Base-by-base conservation (phyloP, 768 basidiomycete species). In the Naganishia randhawae region DNA sequence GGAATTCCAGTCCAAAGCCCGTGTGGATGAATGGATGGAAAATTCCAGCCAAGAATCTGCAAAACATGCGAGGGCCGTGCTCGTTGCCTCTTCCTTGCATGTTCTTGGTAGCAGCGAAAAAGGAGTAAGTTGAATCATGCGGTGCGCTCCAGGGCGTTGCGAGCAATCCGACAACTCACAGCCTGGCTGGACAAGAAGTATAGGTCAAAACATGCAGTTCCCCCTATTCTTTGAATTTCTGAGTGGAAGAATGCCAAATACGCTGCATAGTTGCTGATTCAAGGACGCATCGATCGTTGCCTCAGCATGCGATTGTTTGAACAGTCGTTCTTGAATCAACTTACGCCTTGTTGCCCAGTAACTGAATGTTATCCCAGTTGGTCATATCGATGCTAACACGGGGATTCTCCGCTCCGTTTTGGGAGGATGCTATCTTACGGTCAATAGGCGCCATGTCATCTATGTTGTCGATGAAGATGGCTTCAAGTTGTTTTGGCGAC, bases 1-100 rank as follows among this genome's bases (percentile, higher is more conserved):
- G 42, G 71, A 76, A 76, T 29, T 76, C 75, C 22, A 76, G n/a
- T 16, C 74, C 75, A 50, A 73, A 75, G 7, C 75, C 75, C 25
- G 63, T 66, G 53, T 76, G 75, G 35, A 76, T 76, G 31, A 73
- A 73, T 1, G 75, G 75, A 54, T 76, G 75, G 7, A 73, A 65
- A 0, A 73, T 66, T 10, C 75, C 75, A 17, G 70, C 66, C n/a
- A 76, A 39, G 9, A 76, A 50, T 17, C 75, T 48, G 35, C 68
- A 54, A 10, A 76, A 48, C 75, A 76, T 76, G 39, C 67, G 45
- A 1, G 73, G 73, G 11, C 55, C 67, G 11, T 66, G 41, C 6
- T 51, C 10, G 62, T 63, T 67, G 32, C 39, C 42, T 31, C 61
- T 67, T 13, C 66, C 66, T 17, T 42, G 42, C 29, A 45, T 50